phyloP scores from a whole-genome alignment of 148 eudicot genomes.

The Diospyros lotus region DNA sequence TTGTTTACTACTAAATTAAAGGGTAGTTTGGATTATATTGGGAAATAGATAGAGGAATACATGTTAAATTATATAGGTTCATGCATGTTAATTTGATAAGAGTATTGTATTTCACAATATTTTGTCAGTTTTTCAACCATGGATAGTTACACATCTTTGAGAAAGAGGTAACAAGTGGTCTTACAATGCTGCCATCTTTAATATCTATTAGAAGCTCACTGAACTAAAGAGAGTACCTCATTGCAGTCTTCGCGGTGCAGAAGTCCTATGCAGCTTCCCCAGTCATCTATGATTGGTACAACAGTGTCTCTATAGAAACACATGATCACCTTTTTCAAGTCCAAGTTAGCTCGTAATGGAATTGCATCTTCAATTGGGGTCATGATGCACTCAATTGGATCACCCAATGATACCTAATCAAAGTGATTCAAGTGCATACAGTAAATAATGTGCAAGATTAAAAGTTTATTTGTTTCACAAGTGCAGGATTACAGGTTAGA shows the following conservation, averaged over 20 bases:
- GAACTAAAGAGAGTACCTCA: constrained; percentile 27
- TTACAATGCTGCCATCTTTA: not conserved
- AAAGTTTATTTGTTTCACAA: not conserved
- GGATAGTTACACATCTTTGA: not conserved
- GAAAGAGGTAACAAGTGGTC: not conserved
- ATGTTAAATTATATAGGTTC: too few species aligned
- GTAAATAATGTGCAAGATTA: not conserved
- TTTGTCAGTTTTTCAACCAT: not conserved
- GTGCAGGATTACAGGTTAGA: too few species aligned
- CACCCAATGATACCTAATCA: constrained; percentile 46
- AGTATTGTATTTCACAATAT: not conserved
- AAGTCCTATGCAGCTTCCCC: constrained; percentile 70
- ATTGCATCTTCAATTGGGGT: constrained; percentile 51
- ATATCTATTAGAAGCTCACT: not conserved
- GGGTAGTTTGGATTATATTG: not conserved
- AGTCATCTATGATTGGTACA: constrained; percentile 59
- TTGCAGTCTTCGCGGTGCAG: constrained; percentile 62
- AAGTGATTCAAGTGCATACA: not conserved
- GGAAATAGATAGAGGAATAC: not conserved
- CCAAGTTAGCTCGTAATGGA: constrained; percentile 44
- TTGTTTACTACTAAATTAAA: not conserved
- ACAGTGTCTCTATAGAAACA: constrained; percentile 44
- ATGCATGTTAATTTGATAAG: too few species aligned
- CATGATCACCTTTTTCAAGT: constrained; percentile 42
- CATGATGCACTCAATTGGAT: constrained; percentile 57